Base-by-base conservation (phyloP, 331 rosid genomes). In the Quercus lobata region DNA sequence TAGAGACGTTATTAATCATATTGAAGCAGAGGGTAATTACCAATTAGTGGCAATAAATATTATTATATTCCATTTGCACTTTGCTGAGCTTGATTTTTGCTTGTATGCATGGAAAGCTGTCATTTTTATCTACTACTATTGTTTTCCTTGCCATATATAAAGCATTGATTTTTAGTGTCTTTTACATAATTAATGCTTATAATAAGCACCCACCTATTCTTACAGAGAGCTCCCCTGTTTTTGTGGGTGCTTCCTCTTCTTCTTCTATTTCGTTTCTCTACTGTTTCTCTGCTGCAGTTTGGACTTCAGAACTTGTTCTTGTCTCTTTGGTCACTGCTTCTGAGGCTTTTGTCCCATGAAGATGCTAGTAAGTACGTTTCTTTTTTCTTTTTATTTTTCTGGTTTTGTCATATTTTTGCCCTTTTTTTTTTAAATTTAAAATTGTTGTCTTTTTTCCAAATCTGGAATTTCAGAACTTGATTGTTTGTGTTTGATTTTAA, bases 321-420 rank as follows among this genome's bases (percentile, higher is more conserved):
- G 81, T 84, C 88, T 76, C 81, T 78, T 80, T 83, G 84, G 87
- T 76, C 89, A 62, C 88, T 80, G 87, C 85, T 79, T 29, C 80
- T 81, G 58, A 75, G 69, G 78, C 84, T 91, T 88, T 88, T 89
- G 89, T 88, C 92, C 76, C 85, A 84, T 84, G 95, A 96, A 87
- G 93, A 89, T 96, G 97, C 94, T 92, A 90, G 99, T 96, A 96
- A 93, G 98, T 93, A 92, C 94, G 98, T 96, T 93, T 88, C 86
- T 77, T 83, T 88, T 79, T 88, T 84, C 85, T 90, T 83, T 86
- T 81, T 79, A 81, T 81, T 80, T 75, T 81, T 83, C 79, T 78
- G 77, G 81, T 76, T 73, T 86, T 74, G 52, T 53, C n/a, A 15
- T 65, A 35, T 71, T 52, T 61, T 85, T 44, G 46, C 46, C 46